Percentiles rank a stretch among this genome's conserved stretches.
Conservation (phyloP, 2,329 filamentous ascomycete species). For the Simplicillium sp. region DNA sequence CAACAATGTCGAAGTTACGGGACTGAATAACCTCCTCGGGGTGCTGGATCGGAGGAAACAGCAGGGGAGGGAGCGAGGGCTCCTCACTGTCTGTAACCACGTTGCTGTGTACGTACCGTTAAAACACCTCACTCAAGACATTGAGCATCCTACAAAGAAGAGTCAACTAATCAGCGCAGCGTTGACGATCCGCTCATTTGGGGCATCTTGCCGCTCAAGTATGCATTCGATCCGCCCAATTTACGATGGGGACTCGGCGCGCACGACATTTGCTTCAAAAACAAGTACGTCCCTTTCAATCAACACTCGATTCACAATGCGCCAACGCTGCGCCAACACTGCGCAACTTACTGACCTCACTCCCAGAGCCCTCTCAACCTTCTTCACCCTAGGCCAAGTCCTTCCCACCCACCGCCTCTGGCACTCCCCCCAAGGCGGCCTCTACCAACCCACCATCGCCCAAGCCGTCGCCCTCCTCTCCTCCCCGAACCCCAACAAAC, state of each 20-base stretch:
- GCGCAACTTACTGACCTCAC: too few species aligned
- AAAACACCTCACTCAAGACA: neutral
- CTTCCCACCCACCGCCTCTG: constrained; percentile 76
- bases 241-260: constrained; percentile 84
- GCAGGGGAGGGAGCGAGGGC: constrained; percentile 58
- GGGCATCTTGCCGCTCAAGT: constrained; percentile 73
- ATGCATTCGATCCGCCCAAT: constrained; percentile 63
- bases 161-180: constrained; percentile 34
- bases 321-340: too few species aligned
- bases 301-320: too few species aligned
- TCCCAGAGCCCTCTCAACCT: constrained; percentile 60
- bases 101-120: constrained; percentile 26
- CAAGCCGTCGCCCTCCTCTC: constrained; percentile 81
- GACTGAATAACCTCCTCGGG: constrained; percentile 65
- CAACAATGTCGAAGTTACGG: constrained; percentile 67
- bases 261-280: constrained; percentile 91
- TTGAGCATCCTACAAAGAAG: constrained; percentile 1
- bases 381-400: constrained; percentile 85
- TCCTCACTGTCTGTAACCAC: constrained; percentile 60
- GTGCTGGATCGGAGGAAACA: constrained; percentile 64
- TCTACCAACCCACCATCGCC: constrained; percentile 82
- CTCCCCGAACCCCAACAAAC: constrained; percentile 31
- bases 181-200: constrained; percentile 92
- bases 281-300: constrained; percentile 51
- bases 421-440: constrained; percentile 71